Conservation (phyloP, 2,329 filamentous ascomycete species). For the Pseudogymnoascus sp. region DNA sequence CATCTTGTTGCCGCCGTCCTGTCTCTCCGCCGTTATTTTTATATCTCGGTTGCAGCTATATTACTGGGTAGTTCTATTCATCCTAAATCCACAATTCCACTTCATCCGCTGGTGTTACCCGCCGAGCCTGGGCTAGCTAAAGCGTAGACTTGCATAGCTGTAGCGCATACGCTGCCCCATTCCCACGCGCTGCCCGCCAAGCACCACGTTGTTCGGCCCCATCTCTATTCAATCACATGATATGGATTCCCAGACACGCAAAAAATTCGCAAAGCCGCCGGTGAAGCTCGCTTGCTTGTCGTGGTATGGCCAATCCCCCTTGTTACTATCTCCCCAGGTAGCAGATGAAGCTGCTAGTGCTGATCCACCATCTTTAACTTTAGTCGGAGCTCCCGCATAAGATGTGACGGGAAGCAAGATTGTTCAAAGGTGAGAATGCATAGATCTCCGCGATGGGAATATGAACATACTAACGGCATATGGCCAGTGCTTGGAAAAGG, state of each 20-base stretch:
- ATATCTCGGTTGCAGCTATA: not conserved
- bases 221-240: not conserved
- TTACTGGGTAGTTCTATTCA: not conserved
- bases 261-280: conserved; percentile 35
- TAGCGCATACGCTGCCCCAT: not conserved
- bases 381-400: conserved; percentile 41
- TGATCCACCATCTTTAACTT: conserved; percentile 15
- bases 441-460: conserved; percentile 11
- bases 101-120: not conserved
- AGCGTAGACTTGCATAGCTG: not conserved
- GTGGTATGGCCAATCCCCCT: conserved; percentile 36
- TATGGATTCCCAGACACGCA: conserved; percentile 16
- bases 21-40: not conserved
- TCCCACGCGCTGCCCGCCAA: not conserved
- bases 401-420: conserved; percentile 41
- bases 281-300: conserved; percentile 47
- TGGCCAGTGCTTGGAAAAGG: conserved; percentile 26
- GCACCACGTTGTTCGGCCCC: not conserved
- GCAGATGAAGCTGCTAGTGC: not conserved
- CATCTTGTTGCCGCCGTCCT: not conserved
- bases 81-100: not conserved
- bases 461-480: conserved; percentile 15
- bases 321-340: not conserved
- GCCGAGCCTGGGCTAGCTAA: not conserved
- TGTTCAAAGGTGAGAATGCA: conserved; percentile 38